Evolutionary conservation across 1,139 yeast species (phyloP).

Genomic region (Spathaspora jeffriesii): DNA sequence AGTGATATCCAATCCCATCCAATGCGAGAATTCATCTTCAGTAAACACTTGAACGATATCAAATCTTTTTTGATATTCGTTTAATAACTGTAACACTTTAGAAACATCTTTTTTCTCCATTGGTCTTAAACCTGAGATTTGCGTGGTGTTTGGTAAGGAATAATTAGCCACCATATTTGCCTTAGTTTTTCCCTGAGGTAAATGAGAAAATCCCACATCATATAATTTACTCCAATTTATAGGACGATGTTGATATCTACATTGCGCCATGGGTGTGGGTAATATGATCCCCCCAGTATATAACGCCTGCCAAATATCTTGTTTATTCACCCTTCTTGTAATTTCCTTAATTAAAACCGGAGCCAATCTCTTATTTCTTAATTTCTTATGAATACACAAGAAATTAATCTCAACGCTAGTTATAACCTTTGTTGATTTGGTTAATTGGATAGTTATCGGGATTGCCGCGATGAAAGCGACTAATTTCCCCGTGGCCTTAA

Average conservation of each 20-base stretch:
- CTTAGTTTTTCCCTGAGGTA: conserved; percentile 76
- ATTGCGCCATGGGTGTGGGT: conserved; percentile 90
- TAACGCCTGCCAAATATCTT: conserved; percentile 92
- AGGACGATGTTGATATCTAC: conserved; percentile 94
- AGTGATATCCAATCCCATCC: conserved; percentile 65
- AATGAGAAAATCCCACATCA: conserved; percentile 85
- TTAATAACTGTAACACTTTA: conserved; percentile 59
- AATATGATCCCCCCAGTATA: conserved; percentile 91
- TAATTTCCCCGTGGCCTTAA: conserved; percentile 68
- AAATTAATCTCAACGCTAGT: conserved; percentile 90
- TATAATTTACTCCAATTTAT: conserved; percentile 87
- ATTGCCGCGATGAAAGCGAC: conserved; percentile 94
- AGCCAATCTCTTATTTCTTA: conserved; percentile 90
- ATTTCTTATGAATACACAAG: conserved; percentile 89
- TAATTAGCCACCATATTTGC: conserved; percentile 82
- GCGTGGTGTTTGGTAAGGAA: conserved; percentile 63
- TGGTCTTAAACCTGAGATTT: conserved; percentile 62
- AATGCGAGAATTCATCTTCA: conserved; percentile 75
- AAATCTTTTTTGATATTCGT: conserved; percentile 63
- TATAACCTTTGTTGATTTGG: conserved; percentile 47
- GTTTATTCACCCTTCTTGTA: conserved; percentile 86
- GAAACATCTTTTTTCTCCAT: conserved; percentile 65
- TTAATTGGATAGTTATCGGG: conserved; percentile 71
- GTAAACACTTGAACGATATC: conserved; percentile 72
- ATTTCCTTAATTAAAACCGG: conserved; percentile 94